Evolutionary conservation across 805 yeast species (phyloP), one percentile per base, ranked within the genome.

Genomic region (Wickerhamiella occidentalis): DNA sequence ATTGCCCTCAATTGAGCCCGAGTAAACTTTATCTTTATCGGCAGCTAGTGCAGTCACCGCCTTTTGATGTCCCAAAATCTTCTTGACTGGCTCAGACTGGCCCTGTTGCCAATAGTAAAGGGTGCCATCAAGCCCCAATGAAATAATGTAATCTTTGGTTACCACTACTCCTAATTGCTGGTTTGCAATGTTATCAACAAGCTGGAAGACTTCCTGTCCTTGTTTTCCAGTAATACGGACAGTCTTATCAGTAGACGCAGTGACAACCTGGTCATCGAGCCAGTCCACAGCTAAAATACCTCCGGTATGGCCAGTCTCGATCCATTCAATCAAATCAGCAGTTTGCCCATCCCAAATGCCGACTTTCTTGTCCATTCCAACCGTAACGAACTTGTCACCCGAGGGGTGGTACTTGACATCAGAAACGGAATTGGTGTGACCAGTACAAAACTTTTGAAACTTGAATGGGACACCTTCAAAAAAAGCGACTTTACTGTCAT

Each of bases 401-500:
- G 80, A 82, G 19, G 88, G 86, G 3, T 94, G 79, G 62, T 80
- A 92, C 55, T 77, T 74, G 7, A 86, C 92, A 58, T 80, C 95
- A 56, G 86, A 74, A 23, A 85, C 78, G 54, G 85, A 82, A 60
- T 84, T 86, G 15, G 77, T 68, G 64, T 90, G 96, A 56, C 79
- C 70, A 57, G 94, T 73, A 44, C 79, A 76, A 59, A 88, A 78
- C 40, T 76, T 73, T 40, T 76, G 72, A 61, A 90, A 92, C 63
- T 85, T 85, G 73, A 88, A 92, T 0, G 98, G 98, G 3, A 96
- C 96, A 1, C 97, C 97, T 48, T 79, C 79, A 61, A 76, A 79
- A 61, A 87, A 87, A 1, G 88, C 94, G 55, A 88, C 65, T 1
- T 85, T 81, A 48, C 80, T 78, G 63, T 92, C 97, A 61, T 88